Evolutionary conservation across 1,284 basidiomycete species (phyloP).

Genomic region (Veloboletus limbatus): DNA sequence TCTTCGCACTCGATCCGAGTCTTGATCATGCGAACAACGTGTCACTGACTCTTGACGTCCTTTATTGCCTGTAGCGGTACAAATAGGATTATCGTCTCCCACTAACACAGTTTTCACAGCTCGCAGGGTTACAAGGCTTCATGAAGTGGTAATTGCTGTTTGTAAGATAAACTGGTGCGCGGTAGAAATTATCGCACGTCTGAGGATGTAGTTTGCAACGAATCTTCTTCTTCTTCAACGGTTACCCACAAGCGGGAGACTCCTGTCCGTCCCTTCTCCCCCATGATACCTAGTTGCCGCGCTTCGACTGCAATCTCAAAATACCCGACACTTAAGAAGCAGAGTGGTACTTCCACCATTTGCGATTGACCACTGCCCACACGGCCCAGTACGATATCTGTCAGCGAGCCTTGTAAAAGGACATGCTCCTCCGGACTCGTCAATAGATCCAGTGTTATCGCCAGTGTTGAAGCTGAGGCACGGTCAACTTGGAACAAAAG

Average conservation of each 20-base stretch:
- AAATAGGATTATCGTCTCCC: too few relatives aligned
- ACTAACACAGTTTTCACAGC: too few relatives aligned
- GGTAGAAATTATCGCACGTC: conserved; percentile 3
- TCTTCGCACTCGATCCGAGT: too few relatives aligned
- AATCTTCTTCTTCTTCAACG: conserved; percentile 18
- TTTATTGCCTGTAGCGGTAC: too few relatives aligned
- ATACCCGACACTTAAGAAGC: conserved; percentile 71
- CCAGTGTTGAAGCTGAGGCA: conserved; percentile 44
- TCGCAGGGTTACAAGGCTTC: too few relatives aligned
- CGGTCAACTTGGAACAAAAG: conserved; percentile 5
- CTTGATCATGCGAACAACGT: too few relatives aligned
- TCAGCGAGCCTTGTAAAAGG: conserved; percentile 65
- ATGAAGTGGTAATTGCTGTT: too few relatives aligned
- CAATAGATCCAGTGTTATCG: conserved; percentile 53
- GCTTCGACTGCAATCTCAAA: conserved; percentile 68
- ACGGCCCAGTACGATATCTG: conserved; percentile 57
- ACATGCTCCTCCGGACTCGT: conserved; percentile 62
- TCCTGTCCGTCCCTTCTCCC: conserved; percentile 22
- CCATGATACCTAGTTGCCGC: conserved; percentile 17
- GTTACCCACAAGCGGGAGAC: conserved; percentile 16
- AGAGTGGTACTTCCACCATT: conserved; percentile 57
- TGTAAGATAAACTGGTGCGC: neutral
- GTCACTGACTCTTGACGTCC: too few relatives aligned
- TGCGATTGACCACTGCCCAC: conserved; percentile 51
- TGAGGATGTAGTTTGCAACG: conserved; percentile 1